phyloP scores from a whole-genome alignment of 495 filamentous ascomycete genomes.

The Penicillium bovifimosum region DNA sequence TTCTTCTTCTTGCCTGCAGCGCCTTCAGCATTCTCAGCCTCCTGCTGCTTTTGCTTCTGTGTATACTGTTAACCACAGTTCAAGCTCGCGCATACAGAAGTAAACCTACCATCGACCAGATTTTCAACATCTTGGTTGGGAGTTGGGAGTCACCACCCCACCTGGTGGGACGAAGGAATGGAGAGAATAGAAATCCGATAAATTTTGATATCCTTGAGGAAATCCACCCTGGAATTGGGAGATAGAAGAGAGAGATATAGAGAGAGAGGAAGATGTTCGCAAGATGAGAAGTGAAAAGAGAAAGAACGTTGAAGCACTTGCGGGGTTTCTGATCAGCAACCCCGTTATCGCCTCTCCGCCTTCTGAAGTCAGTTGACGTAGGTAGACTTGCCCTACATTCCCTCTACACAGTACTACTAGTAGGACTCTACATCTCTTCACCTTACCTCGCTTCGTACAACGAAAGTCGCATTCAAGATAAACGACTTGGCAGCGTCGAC shows the following conservation, averaged over 20 bases:
- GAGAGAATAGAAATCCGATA: not conserved
- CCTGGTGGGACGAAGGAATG: slow-evolving; percentile 8
- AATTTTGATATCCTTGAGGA: not conserved
- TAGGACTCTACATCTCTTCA: no score
- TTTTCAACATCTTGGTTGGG: slow-evolving; percentile 83
- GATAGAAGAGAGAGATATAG: not conserved
- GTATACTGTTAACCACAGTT: not conserved
- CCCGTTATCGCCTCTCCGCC: slow-evolving; percentile 13
- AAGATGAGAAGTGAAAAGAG: not conserved
- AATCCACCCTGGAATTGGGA: not conserved
- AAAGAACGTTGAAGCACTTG: slow-evolving; percentile 1
- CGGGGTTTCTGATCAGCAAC: slow-evolving; percentile 15
- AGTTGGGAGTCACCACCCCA: slow-evolving; percentile 28
- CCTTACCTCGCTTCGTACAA: no score
- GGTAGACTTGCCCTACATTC: not conserved
- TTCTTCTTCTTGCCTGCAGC: slow-evolving; percentile 81
- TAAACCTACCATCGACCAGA: slow-evolving; percentile 91
- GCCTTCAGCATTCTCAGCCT: slow-evolving; percentile 83
- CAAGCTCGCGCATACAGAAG: not conserved
- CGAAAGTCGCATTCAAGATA: no score
- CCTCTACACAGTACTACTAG: no score
- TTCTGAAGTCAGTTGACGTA: slow-evolving; percentile 1
- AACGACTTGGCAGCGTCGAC: no score
- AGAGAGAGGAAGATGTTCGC: not conserved
- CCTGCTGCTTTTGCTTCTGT: slow-evolving; percentile 86